Percentiles rank a stretch among this genome's conserved stretches.
These are phyloP conservation scores for Lepidopterella palustris DNA, from an alignment of 495 filamentous ascomycete species.

Conservation along the genomic window DNA sequence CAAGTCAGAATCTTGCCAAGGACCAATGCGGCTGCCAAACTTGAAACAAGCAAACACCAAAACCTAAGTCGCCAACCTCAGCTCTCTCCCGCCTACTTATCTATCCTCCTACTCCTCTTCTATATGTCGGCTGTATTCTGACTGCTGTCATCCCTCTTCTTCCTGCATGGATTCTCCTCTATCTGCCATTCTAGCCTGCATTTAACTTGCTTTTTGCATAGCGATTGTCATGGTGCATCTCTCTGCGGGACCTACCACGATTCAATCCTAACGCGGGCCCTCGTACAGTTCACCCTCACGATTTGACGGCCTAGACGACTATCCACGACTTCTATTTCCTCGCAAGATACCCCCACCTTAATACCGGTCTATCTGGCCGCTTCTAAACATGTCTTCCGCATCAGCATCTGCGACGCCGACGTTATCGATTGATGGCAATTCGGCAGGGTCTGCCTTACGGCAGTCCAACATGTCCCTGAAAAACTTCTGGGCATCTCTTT, in stretches of 20 bases:
- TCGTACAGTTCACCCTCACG: not conserved
- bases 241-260: not conserved
- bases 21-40: not conserved
- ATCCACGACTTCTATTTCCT: not conserved
- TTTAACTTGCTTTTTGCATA: not conserved
- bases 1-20: not conserved
- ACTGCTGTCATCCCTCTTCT: not conserved
- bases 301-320: not conserved
- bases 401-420: not conserved
- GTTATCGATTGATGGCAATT: not conserved
- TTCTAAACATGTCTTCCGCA: not conserved
- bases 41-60: not conserved
- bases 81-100: not conserved
- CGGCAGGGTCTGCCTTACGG: not conserved
- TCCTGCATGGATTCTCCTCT: no score
- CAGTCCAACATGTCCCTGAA: constrained; percentile 10
- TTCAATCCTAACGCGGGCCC: not conserved
- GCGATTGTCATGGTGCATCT: not conserved
- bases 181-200: not conserved
- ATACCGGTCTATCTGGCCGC: not conserved
- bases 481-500: constrained; percentile 25
- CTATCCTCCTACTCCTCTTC: not conserved
- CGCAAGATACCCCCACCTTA: no score
- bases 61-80: not conserved
- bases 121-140: not conserved